Evolutionary conservation across 192 early-diverging fungal genomes (phyloP), one percentile per base, ranked within the genome.

Genomic region (Coemansia sp.): DNA sequence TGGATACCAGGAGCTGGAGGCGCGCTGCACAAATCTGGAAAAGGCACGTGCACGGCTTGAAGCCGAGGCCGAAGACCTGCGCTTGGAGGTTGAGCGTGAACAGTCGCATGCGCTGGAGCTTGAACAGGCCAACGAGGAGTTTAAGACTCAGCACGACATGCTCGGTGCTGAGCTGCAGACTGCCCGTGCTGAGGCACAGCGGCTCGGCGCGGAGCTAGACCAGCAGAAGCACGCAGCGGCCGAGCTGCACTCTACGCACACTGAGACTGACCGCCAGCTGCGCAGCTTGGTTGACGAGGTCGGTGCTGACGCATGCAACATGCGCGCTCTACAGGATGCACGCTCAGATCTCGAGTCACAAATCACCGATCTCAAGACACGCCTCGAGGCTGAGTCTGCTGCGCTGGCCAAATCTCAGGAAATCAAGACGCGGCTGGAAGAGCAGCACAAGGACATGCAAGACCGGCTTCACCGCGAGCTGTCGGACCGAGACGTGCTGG

Each of bases 21-120:
- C 85, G 48, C 78, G 71, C 31, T 69, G 80, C 41, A 68, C 77
- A 22, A 87, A 83, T 27, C 65, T 90, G 25, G 93, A 95, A 22
- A 90, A 92, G 75, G 85, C 89, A 5, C 88, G 87, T 54, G 64
- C 75, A 0, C 80, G 88, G 4, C 75, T 93, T 7, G 84, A 80
- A 3, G 63, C 86, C 43, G 93, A 93, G 67, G 83, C 89, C 10
- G 90, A 93, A 72, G 92, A 94, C 57, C 69, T 91, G 35, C 80
- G 85, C 14, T 82, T 87, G 61, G 90, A 92, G 64, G 68, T 82
- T 27, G 92, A 95, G 68, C 86, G 90, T 26, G 89, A 91, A 63
- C 50, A 60, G 11, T 59, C 74, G 26, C 90, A 91, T 72, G 85
- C 85, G 63, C 47, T 67, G 19, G 71, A 77, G 56, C 65, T 82